These are phyloP conservation scores for Aureobasidium sp. DNA, from an alignment of 2,329 filamentous ascomycete genomes.

Conservation along the genomic window DNA sequence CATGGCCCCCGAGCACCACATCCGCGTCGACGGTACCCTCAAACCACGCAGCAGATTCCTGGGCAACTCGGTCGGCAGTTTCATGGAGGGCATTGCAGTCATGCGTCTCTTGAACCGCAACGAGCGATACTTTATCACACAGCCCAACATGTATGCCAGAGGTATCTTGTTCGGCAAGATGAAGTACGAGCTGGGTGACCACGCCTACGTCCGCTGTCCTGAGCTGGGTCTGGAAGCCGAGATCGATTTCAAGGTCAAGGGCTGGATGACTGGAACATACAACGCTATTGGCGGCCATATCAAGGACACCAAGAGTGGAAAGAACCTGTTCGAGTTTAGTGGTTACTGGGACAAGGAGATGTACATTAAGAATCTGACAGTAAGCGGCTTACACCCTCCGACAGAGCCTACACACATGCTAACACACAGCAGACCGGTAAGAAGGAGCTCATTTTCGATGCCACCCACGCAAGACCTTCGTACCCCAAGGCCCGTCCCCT, in stretches of 20 bases:
- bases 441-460: constrained; percentile 85
- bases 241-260: constrained; percentile 97
- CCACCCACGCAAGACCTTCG: constrained; percentile 67
- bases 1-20: constrained; percentile 87
- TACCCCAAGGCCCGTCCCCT: constrained; percentile 68
- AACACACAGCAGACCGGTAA: constrained; percentile 64
- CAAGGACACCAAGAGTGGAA: constrained; percentile 79
- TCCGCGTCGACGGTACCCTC: constrained; percentile 89
- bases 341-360: constrained; percentile 94
- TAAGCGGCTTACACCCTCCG: constrained; percentile 47
- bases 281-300: constrained; percentile 91
- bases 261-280: constrained; percentile 93
- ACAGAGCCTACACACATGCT: not conserved
- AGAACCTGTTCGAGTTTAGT: constrained; percentile 82
- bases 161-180: constrained; percentile 98
- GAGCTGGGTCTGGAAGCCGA: constrained; percentile 82
- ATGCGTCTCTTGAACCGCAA: constrained; percentile 75
- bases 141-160: constrained; percentile 98
- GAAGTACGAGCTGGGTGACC: constrained; percentile 98
- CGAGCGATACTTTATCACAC: constrained; percentile 88
- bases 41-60: constrained; percentile 93
- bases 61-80: constrained; percentile 91
- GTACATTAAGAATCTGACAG: constrained; percentile 76
- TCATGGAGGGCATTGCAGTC: constrained; percentile 96
- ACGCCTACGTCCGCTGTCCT: constrained; percentile 86